These are phyloP conservation scores for Trypanosoma grayi DNA, from an alignment of 208 protist species.

Conservation along the genomic window DNA sequence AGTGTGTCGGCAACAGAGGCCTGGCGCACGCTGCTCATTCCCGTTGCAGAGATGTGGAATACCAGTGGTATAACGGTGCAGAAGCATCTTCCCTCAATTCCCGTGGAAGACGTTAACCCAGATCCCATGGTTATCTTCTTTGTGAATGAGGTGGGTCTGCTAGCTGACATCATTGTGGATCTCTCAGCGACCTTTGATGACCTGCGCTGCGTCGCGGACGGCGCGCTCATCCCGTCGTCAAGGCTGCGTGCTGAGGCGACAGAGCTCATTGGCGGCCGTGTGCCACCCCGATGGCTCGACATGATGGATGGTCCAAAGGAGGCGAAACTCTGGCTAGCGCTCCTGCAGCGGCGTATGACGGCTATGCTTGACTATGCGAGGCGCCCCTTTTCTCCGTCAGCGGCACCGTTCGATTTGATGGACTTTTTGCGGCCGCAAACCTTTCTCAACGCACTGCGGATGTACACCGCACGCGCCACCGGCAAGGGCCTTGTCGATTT, in stretches of 20 bases:
- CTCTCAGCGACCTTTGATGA: constrained; percentile 62
- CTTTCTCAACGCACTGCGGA: constrained; percentile 95
- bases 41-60: constrained; percentile 87
- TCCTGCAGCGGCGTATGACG: constrained; percentile 62
- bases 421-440: constrained; percentile 91
- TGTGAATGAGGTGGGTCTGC: constrained; percentile 76
- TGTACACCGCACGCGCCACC: constrained; percentile 87
- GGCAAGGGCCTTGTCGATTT: constrained; percentile 78
- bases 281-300: constrained; percentile 87
- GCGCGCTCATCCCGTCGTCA: constrained; percentile 76
- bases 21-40: constrained; percentile 78
- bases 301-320: constrained; percentile 83
- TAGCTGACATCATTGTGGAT: constrained; percentile 55
- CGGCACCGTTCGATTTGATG: constrained; percentile 63
- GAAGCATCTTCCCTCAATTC: constrained; percentile 6
- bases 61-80: constrained; percentile 28
- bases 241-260: constrained; percentile 64
- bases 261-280: constrained; percentile 76
- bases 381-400: constrained; percentile 41
- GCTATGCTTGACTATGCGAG: constrained; percentile 35
- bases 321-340: constrained; percentile 75
- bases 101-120: constrained; percentile 27
- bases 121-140: constrained; percentile 93
- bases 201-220: constrained; percentile 77
- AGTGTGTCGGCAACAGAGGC: constrained; percentile 58